A percentile compares a stretch with the other conserved stretches of the same genome.
Conservation (phyloP, 164 flowering plant species). For the Euptelea pleiosperma region DNA sequence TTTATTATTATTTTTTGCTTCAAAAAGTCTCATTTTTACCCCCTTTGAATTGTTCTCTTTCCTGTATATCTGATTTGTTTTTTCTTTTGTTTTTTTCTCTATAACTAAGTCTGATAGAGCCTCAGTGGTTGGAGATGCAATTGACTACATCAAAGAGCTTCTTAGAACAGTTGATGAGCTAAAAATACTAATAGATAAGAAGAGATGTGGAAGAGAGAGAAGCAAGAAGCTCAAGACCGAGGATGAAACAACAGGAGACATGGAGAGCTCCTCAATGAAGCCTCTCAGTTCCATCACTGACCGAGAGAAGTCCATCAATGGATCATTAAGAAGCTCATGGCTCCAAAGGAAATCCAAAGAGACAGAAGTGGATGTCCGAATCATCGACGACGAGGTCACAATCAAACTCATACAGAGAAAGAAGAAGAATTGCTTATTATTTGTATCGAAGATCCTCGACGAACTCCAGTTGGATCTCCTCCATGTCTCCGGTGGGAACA, state of each 20-base stretch:
- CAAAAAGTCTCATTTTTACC: too few species aligned
- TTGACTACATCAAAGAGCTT: slow-evolving; percentile 81
- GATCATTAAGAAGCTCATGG: slow-evolving; percentile 78
- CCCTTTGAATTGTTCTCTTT: neutral
- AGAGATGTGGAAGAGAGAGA: slow-evolving; percentile 58
- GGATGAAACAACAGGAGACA: slow-evolving; percentile 32
- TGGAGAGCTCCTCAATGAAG: slow-evolving; percentile 35
- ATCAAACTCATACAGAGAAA: slow-evolving; percentile 82
- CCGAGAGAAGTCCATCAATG: slow-evolving; percentile 45
- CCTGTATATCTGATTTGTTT: neutral
- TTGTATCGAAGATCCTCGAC: slow-evolving; percentile 76
- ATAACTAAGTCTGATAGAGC: slow-evolving; percentile 71
- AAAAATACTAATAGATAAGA: slow-evolving; percentile 67
- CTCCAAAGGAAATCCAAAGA: slow-evolving; percentile 85
- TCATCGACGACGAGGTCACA: slow-evolving; percentile 88
- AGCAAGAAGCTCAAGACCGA: slow-evolving; percentile 55
- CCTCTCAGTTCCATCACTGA: slow-evolving; percentile 25
- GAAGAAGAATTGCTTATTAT: slow-evolving; percentile 68
- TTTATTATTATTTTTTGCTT: too few species aligned
- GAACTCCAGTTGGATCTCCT: slow-evolving; percentile 85
- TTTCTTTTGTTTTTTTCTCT: neutral
- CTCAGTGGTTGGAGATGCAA: slow-evolving; percentile 79
- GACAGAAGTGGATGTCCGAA: slow-evolving; percentile 85
- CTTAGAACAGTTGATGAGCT: slow-evolving; percentile 70
- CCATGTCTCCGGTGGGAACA: slow-evolving; percentile 90